A percentile compares a stretch with the other conserved stretches of the same genome.
Evolutionary conservation across 108 stramenopile genomes (phyloP).

Genomic region (Pseudonitzschia multistriata): DNA sequence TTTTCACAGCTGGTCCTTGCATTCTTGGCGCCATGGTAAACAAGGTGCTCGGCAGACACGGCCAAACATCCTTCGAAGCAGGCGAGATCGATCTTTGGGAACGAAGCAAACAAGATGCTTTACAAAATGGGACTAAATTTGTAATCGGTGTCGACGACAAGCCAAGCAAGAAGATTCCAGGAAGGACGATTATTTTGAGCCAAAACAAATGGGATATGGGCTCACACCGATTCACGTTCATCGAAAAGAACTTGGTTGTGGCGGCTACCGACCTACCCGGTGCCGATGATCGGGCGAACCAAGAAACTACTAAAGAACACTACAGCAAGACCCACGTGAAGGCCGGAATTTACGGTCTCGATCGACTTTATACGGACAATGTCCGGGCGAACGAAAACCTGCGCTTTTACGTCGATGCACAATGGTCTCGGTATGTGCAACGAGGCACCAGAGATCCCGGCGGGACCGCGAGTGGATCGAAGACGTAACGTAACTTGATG

Average conservation of each 20-base stretch:
- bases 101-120: slow-evolving; percentile 26
- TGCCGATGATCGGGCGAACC: slow-evolving; percentile 69
- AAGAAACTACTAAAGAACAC: slow-evolving; percentile 44
- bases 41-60: slow-evolving; percentile 68
- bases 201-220: slow-evolving; percentile 90
- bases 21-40: slow-evolving; percentile 73
- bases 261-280: slow-evolving; percentile 87
- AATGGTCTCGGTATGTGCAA: slow-evolving; percentile 16
- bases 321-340: slow-evolving; percentile 58
- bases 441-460: neutral
- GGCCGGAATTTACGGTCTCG: slow-evolving; percentile 56
- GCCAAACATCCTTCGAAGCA: slow-evolving; percentile 65
- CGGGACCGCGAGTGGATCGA: neutral
- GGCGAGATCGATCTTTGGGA: slow-evolving; percentile 68
- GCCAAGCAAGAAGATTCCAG: slow-evolving; percentile 51
- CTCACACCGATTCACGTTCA: slow-evolving; percentile 81
- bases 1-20: slow-evolving; percentile 83
- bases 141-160: slow-evolving; percentile 28
- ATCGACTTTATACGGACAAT: slow-evolving; percentile 47
- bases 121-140: slow-evolving; percentile 37
- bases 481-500: too few species aligned
- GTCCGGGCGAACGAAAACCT: slow-evolving; percentile 37
- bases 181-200: slow-evolving; percentile 68
- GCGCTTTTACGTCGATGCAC: slow-evolving; percentile 38
- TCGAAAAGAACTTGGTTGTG: slow-evolving; percentile 78